Evolutionary conservation across 306 rosid species (phyloP).

Genomic region (Trifolium pratense): DNA sequence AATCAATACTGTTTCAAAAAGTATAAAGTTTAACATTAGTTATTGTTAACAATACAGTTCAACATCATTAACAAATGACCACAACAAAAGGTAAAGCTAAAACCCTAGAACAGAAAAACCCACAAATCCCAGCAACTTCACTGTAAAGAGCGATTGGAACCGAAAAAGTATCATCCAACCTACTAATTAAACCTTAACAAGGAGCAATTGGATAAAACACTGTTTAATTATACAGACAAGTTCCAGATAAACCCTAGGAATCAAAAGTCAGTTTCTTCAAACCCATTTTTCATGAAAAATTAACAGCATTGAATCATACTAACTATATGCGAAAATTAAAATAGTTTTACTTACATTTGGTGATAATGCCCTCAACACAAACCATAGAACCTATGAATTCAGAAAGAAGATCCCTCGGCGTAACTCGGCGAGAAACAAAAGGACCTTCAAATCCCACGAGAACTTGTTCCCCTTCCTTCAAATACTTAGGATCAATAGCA

Average conservation of each 20-base stretch:
- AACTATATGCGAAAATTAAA: not conserved
- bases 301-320: not conserved
- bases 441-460: slow-evolving; percentile 92
- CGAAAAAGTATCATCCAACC: not conserved
- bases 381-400: slow-evolving; percentile 95
- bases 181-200: not conserved
- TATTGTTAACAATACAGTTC: not conserved
- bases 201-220: slow-evolving; percentile 4
- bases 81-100: slow-evolving; percentile 1
- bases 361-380: slow-evolving; percentile 90
- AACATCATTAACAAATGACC: slow-evolving; percentile 1
- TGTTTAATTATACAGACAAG: not conserved
- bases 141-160: not conserved
- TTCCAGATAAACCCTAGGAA: not conserved
- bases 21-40: not conserved
- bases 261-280: not conserved
- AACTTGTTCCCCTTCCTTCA: slow-evolving; percentile 90
- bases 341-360: slow-evolving; percentile 68
- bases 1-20: not conserved
- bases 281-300: not conserved
- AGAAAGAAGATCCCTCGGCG: slow-evolving; percentile 89
- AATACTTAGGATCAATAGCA: slow-evolving; percentile 70
- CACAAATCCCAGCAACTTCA: not conserved
- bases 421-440: slow-evolving; percentile 86
- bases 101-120: slow-evolving; percentile 24